phyloP scores from a whole-genome alignment of 768 basidiomycete genomes.

The Fomitopsis pulvina region DNA sequence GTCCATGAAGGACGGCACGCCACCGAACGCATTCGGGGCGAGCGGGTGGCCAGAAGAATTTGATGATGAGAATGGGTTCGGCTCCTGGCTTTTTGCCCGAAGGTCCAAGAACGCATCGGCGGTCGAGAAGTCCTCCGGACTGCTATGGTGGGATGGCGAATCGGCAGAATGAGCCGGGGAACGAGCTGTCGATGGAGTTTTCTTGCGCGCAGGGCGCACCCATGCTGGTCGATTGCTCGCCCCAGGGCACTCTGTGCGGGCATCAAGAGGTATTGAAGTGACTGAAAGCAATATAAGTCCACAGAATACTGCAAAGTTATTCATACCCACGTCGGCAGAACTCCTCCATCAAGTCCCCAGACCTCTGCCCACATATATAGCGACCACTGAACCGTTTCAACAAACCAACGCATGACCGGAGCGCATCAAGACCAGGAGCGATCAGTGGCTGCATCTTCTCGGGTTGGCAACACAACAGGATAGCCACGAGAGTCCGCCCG shows the following conservation, averaged over 20 bases:
- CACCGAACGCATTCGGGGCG: slow-evolving; percentile 3
- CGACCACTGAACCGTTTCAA: slow-evolving; percentile 83
- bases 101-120: slow-evolving; percentile 59
- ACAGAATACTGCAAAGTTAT: neutral
- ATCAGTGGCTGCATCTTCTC: slow-evolving; percentile 71
- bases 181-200: slow-evolving; percentile 44
- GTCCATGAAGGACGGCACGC: slow-evolving; percentile 21
- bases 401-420: slow-evolving; percentile 85
- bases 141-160: slow-evolving; percentile 34
- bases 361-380: slow-evolving; percentile 87
- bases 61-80: slow-evolving; percentile 7
- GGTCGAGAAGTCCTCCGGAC: slow-evolving; percentile 56
- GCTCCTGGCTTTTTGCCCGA: slow-evolving; percentile 7
- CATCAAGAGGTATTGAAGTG: slow-evolving; percentile 83
- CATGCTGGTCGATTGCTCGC: slow-evolving; percentile 65
- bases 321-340: slow-evolving; percentile 80
- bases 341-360: slow-evolving; percentile 91
- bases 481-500: slow-evolving; percentile 82
- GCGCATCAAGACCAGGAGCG: slow-evolving; percentile 74
- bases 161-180: slow-evolving; percentile 28
- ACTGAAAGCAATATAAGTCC: slow-evolving; percentile 38
- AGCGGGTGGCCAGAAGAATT: slow-evolving; percentile 1
- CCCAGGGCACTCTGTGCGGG: slow-evolving; percentile 43
- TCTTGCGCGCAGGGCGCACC: slow-evolving; percentile 85
- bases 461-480: slow-evolving; percentile 84